phyloP scores from a whole-genome alignment of 164 flowering plant species.

The grape (Vitis vinifera) region DNA sequence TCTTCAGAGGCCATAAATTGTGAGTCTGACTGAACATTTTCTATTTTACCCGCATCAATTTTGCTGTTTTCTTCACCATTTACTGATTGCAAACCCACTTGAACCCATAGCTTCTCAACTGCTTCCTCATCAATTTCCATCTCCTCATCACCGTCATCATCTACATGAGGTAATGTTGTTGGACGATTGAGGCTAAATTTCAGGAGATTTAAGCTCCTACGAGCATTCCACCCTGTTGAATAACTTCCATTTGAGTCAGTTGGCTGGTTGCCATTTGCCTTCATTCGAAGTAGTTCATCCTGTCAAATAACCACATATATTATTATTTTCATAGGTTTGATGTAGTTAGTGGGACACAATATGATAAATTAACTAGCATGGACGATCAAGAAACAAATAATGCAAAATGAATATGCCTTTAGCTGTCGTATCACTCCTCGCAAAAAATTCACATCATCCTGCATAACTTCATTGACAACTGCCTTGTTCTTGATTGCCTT shows the following conservation, averaged over 20 bases:
- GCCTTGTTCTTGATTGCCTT: slow-evolving; percentile 96
- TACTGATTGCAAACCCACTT: slow-evolving; percentile 33
- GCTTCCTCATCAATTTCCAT: slow-evolving; percentile 96
- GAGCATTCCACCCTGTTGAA: slow-evolving; percentile 84
- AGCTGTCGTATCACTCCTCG: slow-evolving; percentile 89
- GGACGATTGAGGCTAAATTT: slow-evolving; percentile 79
- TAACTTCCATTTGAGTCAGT: slow-evolving; percentile 46
- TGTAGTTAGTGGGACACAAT: not conserved
- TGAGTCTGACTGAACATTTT: slow-evolving; percentile 12
- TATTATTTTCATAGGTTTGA: not conserved
- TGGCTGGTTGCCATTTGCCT: slow-evolving; percentile 51
- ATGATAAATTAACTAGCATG: not conserved
- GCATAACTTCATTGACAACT: slow-evolving; percentile 87
- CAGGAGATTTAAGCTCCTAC: slow-evolving; percentile 82
- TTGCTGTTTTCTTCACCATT: slow-evolving; percentile 8
- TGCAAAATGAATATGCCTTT: slow-evolving; percentile 41
- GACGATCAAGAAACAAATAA: not conserved
- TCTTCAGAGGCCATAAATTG: slow-evolving; percentile 11
- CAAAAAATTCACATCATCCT: slow-evolving; percentile 84
- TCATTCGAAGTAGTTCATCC: slow-evolving; percentile 89
- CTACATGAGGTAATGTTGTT: slow-evolving; percentile 56
- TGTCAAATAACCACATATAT: slow-evolving; percentile 22
- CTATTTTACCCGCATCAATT: slow-evolving; percentile 8
- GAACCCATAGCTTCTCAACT: slow-evolving; percentile 50
- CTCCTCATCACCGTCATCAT: slow-evolving; percentile 89